These are phyloP conservation scores for Warburgia ugandensis DNA, from an alignment of 164 flowering plant genomes.

Conservation along the genomic window DNA sequence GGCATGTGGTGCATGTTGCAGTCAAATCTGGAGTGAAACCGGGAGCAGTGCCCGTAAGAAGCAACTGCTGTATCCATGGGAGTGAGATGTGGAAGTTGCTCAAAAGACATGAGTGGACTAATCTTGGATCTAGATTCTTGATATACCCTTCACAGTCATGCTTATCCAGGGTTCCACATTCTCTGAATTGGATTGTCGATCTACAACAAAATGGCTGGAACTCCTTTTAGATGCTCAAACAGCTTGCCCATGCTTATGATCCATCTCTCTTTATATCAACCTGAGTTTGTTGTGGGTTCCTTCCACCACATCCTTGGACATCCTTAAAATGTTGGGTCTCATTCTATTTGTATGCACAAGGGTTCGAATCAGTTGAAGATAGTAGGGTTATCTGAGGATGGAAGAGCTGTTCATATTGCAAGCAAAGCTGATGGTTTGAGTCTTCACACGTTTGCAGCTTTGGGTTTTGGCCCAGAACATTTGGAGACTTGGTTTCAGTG, in stretches of 20 bases:
- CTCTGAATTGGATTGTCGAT: conserved; percentile 4
- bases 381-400: conserved; percentile 2
- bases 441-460: conserved; percentile 8
- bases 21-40: neutral
- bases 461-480: conserved; percentile 7
- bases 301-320: conserved; percentile 6
- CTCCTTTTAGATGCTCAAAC: neutral
- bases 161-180: conserved; percentile 4
- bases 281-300: conserved; percentile 9
- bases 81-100: conserved; percentile 1
- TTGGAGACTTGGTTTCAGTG: conserved; percentile 1
- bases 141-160: conserved; percentile 4
- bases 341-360: conserved; percentile 4
- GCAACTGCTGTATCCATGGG: conserved; percentile 1
- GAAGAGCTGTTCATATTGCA: neutral
- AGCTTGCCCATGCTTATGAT: neutral
- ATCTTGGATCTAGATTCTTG: conserved; percentile 1
- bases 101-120: conserved; percentile 3
- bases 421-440: conserved; percentile 1
- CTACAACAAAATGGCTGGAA: conserved; percentile 11
- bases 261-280: conserved; percentile 9
- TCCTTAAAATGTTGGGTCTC: conserved; percentile 7
- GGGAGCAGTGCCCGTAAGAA: neutral
- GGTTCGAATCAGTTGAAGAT: conserved; percentile 2
- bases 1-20: neutral